A percentile compares a stretch with the other conserved stretches of the same genome.
These are phyloP conservation scores for Mitragyna speciosa DNA, from an alignment of 257 asterid species.

Conservation along the genomic window DNA sequence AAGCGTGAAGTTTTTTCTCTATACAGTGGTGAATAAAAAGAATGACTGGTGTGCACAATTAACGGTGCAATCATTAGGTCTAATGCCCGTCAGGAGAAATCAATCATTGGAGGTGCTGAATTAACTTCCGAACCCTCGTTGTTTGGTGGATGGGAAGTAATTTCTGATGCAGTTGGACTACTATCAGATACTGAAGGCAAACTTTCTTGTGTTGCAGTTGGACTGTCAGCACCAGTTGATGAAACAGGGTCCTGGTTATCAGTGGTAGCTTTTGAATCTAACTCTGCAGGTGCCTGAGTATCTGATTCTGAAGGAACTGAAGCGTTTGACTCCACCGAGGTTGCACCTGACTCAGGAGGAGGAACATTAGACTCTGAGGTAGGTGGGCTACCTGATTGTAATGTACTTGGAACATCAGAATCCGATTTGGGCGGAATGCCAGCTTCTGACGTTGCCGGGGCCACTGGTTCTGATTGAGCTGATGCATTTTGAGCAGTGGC, in stretches of 20 bases:
- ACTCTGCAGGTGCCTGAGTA: constrained; percentile 20
- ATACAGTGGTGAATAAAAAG: background rate
- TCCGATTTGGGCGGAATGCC: constrained; percentile 37
- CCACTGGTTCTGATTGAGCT: constrained; percentile 32
- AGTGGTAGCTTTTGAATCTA: constrained; percentile 26
- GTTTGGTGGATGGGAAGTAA: constrained; percentile 33
- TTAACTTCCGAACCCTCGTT: constrained; percentile 42
- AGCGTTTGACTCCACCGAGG: constrained; percentile 32
- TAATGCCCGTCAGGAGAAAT: constrained; percentile 48
- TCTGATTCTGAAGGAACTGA: constrained; percentile 28
- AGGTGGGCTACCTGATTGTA: constrained; percentile 34
- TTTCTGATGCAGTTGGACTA: constrained; percentile 21
- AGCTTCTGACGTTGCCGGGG: constrained; percentile 30
- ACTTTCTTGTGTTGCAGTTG: constrained; percentile 32
- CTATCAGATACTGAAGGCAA: constrained; percentile 30
- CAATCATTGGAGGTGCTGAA: constrained; percentile 62
- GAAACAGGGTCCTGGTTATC: constrained; percentile 41
- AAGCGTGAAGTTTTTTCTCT: background rate
- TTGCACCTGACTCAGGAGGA: constrained; percentile 26
- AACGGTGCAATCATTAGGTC: background rate
- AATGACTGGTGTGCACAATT: background rate
- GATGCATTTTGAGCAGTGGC: constrained; percentile 40
- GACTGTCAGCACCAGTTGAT: constrained; percentile 34
- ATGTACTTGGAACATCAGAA: constrained; percentile 22
- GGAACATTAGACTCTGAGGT: constrained; percentile 34